Evolutionary conservation across 495 filamentous ascomycete species (phyloP).

Genomic region (Thermothielavioides terrestris): DNA sequence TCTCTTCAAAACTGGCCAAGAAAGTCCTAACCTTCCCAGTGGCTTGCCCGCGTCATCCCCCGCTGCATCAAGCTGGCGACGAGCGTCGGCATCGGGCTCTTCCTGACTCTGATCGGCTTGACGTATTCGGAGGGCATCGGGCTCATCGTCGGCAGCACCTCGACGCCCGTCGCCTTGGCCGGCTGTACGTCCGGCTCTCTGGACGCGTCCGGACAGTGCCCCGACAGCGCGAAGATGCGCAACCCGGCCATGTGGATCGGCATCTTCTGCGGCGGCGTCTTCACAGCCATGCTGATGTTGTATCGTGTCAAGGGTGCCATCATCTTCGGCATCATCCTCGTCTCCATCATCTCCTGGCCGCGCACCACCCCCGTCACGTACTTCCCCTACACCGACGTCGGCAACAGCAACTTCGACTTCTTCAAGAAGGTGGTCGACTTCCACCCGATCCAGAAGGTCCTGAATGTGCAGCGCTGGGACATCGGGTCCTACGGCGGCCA

Average conservation of each 20-base stretch:
- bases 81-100: constrained; percentile 71
- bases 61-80: constrained; percentile 76
- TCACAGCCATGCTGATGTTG: constrained; percentile 70
- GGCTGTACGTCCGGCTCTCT: constrained; percentile 45
- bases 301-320: constrained; percentile 77
- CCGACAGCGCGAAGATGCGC: constrained; percentile 54
- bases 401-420: constrained; percentile 63
- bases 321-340: constrained; percentile 68
- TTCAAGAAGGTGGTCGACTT: constrained; percentile 78
- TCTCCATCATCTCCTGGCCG: constrained; percentile 80
- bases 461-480: constrained; percentile 61
- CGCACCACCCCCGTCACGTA: constrained; percentile 62
- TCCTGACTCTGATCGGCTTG: constrained; percentile 70
- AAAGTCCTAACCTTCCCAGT: too few relatives aligned
- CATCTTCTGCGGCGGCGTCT: constrained; percentile 71
- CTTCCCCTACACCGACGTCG: constrained; percentile 61
- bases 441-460: constrained; percentile 58
- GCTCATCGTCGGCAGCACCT: constrained; percentile 49
- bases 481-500: constrained; percentile 52
- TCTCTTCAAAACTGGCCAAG: too few relatives aligned
- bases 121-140: constrained; percentile 75
- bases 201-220: constrained; percentile 41
- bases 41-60: constrained; percentile 70
- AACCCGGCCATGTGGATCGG: constrained; percentile 74
- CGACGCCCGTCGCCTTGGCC: constrained; percentile 58